A percentile compares a stretch with the other conserved stretches of the same genome.
phyloP scores from a whole-genome alignment of 768 basidiomycete species.

The Hydnomerulius pinastri region DNA sequence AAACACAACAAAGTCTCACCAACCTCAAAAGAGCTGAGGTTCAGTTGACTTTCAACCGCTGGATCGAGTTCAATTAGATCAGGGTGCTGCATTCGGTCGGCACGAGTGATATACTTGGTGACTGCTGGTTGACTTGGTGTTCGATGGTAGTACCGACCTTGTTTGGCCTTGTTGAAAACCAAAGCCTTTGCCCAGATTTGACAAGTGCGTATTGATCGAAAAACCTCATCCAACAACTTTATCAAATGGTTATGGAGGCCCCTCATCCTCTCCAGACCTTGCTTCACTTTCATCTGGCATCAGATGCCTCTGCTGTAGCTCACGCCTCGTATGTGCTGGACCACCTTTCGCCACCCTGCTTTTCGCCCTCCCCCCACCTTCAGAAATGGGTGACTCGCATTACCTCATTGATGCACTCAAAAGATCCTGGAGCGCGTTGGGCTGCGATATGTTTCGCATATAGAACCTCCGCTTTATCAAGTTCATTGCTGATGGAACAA shows the following conservation, averaged over 20 bases:
- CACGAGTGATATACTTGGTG: neutral
- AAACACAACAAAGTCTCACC: neutral
- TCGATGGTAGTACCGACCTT: conserved; percentile 3
- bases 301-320: conserved; percentile 60
- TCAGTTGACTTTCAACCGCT: conserved; percentile 52
- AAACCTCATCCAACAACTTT: neutral
- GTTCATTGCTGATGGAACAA: conserved; percentile 61
- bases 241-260: conserved; percentile 39
- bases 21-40: conserved; percentile 59
- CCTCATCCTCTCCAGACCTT: conserved; percentile 60
- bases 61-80: conserved; percentile 46
- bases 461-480: conserved; percentile 61
- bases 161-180: conserved; percentile 35
- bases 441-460: conserved; percentile 76
- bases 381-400: conserved; percentile 78
- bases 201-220: neutral
- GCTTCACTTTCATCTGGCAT: conserved; percentile 70
- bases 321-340: conserved; percentile 63
- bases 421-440: conserved; percentile 78
- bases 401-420: conserved; percentile 74
- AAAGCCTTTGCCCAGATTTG: conserved; percentile 11
- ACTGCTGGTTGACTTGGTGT: no score
- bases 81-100: conserved; percentile 27
- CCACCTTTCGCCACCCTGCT: conserved; percentile 51
- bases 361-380: conserved; percentile 64